Base-by-base conservation (phyloP, 768 basidiomycete species). In the Tremella fuciformis region DNA sequence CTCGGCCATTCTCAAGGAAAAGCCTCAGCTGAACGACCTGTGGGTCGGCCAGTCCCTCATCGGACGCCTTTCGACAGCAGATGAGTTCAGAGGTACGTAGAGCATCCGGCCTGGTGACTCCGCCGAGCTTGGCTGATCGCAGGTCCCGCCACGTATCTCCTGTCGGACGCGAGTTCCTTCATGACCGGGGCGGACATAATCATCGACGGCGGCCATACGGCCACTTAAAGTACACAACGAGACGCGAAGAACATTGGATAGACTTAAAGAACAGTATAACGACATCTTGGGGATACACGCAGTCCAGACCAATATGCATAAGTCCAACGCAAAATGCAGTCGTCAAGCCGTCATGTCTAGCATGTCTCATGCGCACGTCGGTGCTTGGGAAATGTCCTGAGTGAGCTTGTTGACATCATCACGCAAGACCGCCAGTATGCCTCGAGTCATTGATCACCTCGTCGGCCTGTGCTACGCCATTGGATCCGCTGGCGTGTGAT, bases 121-220 rank as follows among this genome's bases (percentile, higher is more conserved):
- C 41, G 48, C n/a, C 18, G 3, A 15, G 26, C 22, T 29, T 21
- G 19, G 22, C 24, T 51, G 15, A 47, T n/a, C 21, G 1, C 22
- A 69, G 67, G 66, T 4, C 72, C 72, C 0, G 67, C 60, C 7
- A 59, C 76, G 2, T 77, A 65, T 66, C 66, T 78, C 50, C 67
- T 77, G 2, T 66, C 63, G n/a, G 64, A 75, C 21, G 77, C 76
- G 2, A 68, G 67, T 22, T 70, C 70, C 19, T 78, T 71, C 63
- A 69, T 70, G 55, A 77, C 74, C 19, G 77, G 77, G 11, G 63
- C 73, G 37, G 75, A 76, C 44, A 37, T 69, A 4, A 24, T 70
- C 29, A 64, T 73, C 15, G 73, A 75, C 44, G 72, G 72, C n/a
- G 72, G 72, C 11, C 72, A 74, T 50, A 65, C 67, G 2, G 69